phyloP scores from a whole-genome alignment of 371 early-diverging fungal genomes.

The Saksenaea oblongispora region DNA sequence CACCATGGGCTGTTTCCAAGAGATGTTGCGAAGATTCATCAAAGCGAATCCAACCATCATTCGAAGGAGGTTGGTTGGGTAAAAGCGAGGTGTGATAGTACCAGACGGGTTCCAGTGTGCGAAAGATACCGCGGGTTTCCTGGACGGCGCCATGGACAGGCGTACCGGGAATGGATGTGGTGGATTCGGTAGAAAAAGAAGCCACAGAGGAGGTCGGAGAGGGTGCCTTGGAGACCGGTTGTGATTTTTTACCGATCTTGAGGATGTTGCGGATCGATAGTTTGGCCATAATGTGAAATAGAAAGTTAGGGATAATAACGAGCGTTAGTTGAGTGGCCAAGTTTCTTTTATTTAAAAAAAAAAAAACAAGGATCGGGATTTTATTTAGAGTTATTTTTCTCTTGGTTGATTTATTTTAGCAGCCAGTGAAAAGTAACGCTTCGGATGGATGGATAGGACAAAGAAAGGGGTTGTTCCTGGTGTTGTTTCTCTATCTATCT shows the following conservation, averaged over 20 bases:
- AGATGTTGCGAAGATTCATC: constrained; percentile 25
- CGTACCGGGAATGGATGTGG: constrained; percentile 23
- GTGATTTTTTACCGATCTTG: neutral
- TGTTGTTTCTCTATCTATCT: no score
- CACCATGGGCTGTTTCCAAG: constrained; percentile 21
- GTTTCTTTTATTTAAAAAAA: neutral
- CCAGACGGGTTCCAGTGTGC: constrained; percentile 48
- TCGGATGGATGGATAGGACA: no score
- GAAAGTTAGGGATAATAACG: neutral
- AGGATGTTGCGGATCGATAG: neutral
- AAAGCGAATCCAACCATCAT: constrained; percentile 33
- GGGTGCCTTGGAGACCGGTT: neutral
- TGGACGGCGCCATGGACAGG: constrained; percentile 23
- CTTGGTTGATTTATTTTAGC: neutral
- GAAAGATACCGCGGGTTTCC: constrained; percentile 42
- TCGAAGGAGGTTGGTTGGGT: neutral
- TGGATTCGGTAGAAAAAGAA: constrained; percentile 24
- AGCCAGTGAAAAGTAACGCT: neutral
- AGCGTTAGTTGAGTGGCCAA: neutral
- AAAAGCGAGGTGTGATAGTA: constrained; percentile 24
- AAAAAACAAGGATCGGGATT: neutral
- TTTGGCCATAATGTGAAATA: neutral
- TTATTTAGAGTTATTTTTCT: constrained; percentile 1
- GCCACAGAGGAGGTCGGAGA: constrained; percentile 17
- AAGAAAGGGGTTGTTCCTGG: no score